Evolutionary conservation across 164 flowering plant genomes (phyloP).

Genomic region (Brasenia schreberi): DNA sequence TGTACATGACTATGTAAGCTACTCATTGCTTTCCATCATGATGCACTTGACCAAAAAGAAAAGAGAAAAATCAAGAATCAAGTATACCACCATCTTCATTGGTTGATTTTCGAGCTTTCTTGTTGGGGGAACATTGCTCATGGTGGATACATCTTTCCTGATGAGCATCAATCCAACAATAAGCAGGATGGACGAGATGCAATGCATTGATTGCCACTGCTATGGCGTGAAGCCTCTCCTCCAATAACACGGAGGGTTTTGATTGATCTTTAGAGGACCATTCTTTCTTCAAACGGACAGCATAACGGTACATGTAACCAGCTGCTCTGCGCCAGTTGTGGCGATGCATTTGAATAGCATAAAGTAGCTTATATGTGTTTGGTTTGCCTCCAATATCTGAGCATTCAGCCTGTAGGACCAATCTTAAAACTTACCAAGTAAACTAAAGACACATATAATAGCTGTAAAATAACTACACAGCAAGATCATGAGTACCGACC

Average conservation of each 20-base stretch:
- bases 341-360: conserved; percentile 79
- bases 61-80: neutral
- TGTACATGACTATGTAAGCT: no score
- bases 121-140: conserved; percentile 42
- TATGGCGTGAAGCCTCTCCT: conserved; percentile 67
- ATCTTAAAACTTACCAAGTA: neutral
- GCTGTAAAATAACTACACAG: no score
- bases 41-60: neutral
- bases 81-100: neutral
- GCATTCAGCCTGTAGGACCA: conserved; percentile 55
- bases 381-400: conserved; percentile 63
- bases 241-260: conserved; percentile 30
- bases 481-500: conserved; percentile 49
- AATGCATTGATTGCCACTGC: conserved; percentile 88
- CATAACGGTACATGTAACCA: conserved; percentile 55
- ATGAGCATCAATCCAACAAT: conserved; percentile 77
- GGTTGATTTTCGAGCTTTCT: conserved; percentile 38
- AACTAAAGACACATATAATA: no score
- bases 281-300: conserved; percentile 55
- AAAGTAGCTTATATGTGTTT: conserved; percentile 67
- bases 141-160: conserved; percentile 20
- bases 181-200: conserved; percentile 67
- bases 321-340: conserved; percentile 94
- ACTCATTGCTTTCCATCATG: no score
- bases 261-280: conserved; percentile 29